phyloP scores from a whole-genome alignment of 306 rosid species.

The Alnus rubra region DNA sequence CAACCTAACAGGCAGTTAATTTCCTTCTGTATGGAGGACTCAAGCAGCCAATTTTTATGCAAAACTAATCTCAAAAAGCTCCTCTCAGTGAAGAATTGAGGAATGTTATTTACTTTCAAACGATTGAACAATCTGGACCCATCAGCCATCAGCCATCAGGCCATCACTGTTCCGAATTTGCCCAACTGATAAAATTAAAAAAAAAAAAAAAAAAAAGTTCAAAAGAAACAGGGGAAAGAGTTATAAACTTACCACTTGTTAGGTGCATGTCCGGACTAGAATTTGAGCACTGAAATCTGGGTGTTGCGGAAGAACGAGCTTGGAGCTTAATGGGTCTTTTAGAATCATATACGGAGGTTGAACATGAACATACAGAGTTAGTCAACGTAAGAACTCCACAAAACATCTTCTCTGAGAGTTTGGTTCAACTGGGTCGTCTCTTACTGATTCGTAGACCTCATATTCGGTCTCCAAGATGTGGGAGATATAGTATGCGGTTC shows the following conservation, averaged over 20 bases:
- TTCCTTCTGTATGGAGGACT: not conserved
- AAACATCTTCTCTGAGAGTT: conserved; percentile 22
- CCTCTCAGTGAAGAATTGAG: not conserved
- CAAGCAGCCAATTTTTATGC: not conserved
- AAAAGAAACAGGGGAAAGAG: not conserved
- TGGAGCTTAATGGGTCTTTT: conserved; percentile 13
- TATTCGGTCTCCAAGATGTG: no score
- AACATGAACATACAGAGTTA: not conserved
- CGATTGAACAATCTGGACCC: not conserved
- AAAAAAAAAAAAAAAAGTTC: no score
- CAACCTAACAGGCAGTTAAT: not conserved
- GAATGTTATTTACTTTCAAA: not conserved
- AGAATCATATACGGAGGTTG: conserved; percentile 14
- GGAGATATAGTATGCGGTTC: not conserved
- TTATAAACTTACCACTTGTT: conserved; percentile 26
- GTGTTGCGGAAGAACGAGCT: not conserved
- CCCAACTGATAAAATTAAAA: not conserved
- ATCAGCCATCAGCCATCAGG: not conserved
- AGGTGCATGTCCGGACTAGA: conserved; percentile 20
- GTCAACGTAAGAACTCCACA: conserved; percentile 27
- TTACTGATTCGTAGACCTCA: not conserved
- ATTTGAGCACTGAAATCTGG: conserved; percentile 27
- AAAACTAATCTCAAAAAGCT: conserved; percentile 3
- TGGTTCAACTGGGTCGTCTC: not conserved
- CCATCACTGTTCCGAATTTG: not conserved